phyloP scores from a whole-genome alignment of 2,329 filamentous ascomycete species.

The Colletotrichum zoysiae region DNA sequence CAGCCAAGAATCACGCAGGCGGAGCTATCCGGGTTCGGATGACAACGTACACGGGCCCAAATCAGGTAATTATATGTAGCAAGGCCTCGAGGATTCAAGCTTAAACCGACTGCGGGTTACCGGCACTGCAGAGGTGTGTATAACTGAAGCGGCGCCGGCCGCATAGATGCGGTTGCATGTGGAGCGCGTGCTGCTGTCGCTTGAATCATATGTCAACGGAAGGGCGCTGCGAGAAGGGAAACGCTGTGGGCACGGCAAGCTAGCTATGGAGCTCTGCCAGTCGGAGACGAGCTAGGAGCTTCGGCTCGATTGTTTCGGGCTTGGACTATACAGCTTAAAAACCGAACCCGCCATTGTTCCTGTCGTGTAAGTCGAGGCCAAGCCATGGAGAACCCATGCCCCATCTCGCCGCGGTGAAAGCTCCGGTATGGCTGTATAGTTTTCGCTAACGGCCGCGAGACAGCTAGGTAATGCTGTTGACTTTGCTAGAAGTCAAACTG shows the following conservation, averaged over 20 bases:
- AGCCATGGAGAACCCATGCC: neutral
- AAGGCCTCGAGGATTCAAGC: neutral
- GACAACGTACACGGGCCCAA: slow-evolving; percentile 3
- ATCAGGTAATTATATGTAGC: neutral
- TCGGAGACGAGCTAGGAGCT: neutral
- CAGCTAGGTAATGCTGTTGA: neutral
- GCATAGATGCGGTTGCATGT: slow-evolving; percentile 7
- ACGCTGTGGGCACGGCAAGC: neutral
- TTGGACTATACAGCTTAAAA: neutral
- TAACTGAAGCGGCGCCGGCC: neutral
- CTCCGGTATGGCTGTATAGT: neutral
- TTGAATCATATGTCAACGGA: slow-evolving; percentile 17
- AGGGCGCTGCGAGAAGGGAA: slow-evolving; percentile 22
- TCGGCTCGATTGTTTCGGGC: neutral
- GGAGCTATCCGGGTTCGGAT: neutral
- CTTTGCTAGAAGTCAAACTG: neutral
- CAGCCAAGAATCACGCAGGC: neutral
- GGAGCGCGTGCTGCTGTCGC: neutral
- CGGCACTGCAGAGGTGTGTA: neutral
- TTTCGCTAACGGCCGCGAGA: neutral
- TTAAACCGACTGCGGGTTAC: neutral
- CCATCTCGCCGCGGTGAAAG: neutral
- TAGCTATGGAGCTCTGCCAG: slow-evolving; percentile 15
- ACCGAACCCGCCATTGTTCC: neutral
- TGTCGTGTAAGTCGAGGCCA: neutral